These are phyloP conservation scores for Cymbopogon citratus DNA, from an alignment of 176 grass and related monocot genomes.

Conservation along the genomic window DNA sequence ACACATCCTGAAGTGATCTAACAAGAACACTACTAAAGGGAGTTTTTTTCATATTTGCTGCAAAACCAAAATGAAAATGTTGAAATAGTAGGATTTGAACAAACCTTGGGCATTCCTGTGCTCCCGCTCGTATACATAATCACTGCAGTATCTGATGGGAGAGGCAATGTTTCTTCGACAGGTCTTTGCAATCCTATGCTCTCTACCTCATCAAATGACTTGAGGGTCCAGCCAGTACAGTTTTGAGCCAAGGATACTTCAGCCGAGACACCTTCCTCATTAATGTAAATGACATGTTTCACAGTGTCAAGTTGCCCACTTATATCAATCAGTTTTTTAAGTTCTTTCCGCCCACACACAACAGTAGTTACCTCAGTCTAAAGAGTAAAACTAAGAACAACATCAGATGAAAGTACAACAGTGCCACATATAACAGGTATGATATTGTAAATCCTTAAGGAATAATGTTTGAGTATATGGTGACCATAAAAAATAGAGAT, in stretches of 20 bases:
- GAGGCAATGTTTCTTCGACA: conserved; percentile 54
- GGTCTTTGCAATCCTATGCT: conserved; percentile 61
- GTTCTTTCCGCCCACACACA: conserved; percentile 77
- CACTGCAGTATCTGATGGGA: conserved; percentile 69
- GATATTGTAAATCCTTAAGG: background rate
- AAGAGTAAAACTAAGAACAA: conserved; percentile 30
- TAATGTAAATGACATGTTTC: conserved; percentile 78
- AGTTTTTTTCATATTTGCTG: background rate
- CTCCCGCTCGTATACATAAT: conserved; percentile 99
- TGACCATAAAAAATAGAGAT: background rate
- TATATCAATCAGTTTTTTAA: conserved; percentile 89
- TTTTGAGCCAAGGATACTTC: conserved; percentile 72
- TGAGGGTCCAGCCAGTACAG: conserved; percentile 56
- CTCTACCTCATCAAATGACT: conserved; percentile 79
- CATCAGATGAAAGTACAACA: conserved; percentile 1
- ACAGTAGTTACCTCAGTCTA: conserved; percentile 89
- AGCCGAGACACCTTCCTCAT: conserved; percentile 65
- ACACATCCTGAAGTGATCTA: conserved; percentile 7
- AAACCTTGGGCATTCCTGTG: conserved; percentile 97
- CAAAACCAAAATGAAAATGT: background rate
- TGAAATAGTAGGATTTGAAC: conserved; percentile 28
- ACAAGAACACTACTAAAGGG: background rate
- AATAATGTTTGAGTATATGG: conserved; percentile 1
- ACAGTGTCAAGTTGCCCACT: conserved; percentile 73
- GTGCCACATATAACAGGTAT: background rate